phyloP scores from a whole-genome alignment of 2,329 filamentous ascomycete species.

The Scytalidium lignicola region DNA sequence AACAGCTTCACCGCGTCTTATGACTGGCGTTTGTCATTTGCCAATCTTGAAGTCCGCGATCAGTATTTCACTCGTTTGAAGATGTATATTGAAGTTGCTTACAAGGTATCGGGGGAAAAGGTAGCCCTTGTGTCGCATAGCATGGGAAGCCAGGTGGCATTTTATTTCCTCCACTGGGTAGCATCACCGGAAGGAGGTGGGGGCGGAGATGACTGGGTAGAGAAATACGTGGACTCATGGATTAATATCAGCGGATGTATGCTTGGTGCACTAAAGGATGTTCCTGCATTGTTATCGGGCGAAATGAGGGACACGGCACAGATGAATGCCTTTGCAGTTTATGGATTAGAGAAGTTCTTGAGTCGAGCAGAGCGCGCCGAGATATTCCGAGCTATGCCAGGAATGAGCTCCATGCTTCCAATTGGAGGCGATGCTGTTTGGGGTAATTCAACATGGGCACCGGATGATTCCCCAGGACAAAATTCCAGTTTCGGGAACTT shows the following conservation, averaged over 20 bases:
- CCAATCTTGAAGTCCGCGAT: slow-evolving; percentile 83
- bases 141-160: slow-evolving; percentile 94
- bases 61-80: slow-evolving; percentile 93
- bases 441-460: slow-evolving; percentile 83
- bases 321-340: slow-evolving; percentile 92
- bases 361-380: slow-evolving; percentile 86
- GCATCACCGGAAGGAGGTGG: slow-evolving; percentile 72
- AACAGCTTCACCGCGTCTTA: slow-evolving; percentile 68
- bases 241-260: slow-evolving; percentile 98
- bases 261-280: slow-evolving; percentile 87
- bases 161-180: slow-evolving; percentile 76
- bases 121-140: slow-evolving; percentile 86
- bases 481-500: slow-evolving; percentile 72
- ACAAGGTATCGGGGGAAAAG: slow-evolving; percentile 70
- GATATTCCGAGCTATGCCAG: slow-evolving; percentile 94
- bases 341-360: slow-evolving; percentile 92
- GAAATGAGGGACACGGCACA: slow-evolving; percentile 99
- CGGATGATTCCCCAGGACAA: slow-evolving; percentile 76
- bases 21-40: slow-evolving; percentile 90
- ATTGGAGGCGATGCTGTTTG: slow-evolving; percentile 93
- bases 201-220: slow-evolving; percentile 85
- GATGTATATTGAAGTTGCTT: slow-evolving; percentile 80
- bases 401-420: slow-evolving; percentile 92
- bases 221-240: slow-evolving; percentile 85
- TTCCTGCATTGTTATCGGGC: slow-evolving; percentile 85